These are phyloP conservation scores for Grigorovia humatica DNA, from an alignment of 805 yeast species.

Conservation along the genomic window DNA sequence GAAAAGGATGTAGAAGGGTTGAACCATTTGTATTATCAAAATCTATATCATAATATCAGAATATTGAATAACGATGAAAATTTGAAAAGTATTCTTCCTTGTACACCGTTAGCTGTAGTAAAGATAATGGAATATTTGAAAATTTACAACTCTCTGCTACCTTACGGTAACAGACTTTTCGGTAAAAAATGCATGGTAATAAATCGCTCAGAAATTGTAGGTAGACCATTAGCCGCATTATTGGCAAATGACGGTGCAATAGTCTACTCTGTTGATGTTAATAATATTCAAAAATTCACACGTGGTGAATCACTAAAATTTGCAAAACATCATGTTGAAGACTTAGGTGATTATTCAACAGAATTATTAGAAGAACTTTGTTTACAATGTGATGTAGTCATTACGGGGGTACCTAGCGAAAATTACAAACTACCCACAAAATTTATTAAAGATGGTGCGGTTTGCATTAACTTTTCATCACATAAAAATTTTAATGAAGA, in stretches of 20 bases:
- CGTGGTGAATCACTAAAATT: constrained; percentile 85
- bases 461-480: constrained; percentile 81
- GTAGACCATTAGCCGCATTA: constrained; percentile 91
- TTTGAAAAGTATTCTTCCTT: constrained; percentile 82
- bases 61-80: constrained; percentile 69
- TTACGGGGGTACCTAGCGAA: constrained; percentile 90
- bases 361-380: constrained; percentile 50
- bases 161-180: constrained; percentile 84
- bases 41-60: constrained; percentile 88
- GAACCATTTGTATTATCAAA: constrained; percentile 82
- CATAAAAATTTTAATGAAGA: constrained; percentile 78
- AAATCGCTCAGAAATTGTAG: constrained; percentile 93
- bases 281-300: constrained; percentile 82
- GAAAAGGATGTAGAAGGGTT: constrained; percentile 96
- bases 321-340: constrained; percentile 72
- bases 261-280: constrained; percentile 83
- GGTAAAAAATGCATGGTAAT: constrained; percentile 89
- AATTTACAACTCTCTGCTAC: constrained; percentile 70
- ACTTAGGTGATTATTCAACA: constrained; percentile 34
- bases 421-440: constrained; percentile 79
- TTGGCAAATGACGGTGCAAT: constrained; percentile 96
- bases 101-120: constrained; percentile 92
- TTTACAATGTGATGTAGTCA: constrained; percentile 73
- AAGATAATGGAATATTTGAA: constrained; percentile 86
- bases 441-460: constrained; percentile 75